Evolutionary conservation across 441 rosid genomes (phyloP), one percentile per base, ranked within the genome.

Genomic region (Populus hybrid): DNA sequence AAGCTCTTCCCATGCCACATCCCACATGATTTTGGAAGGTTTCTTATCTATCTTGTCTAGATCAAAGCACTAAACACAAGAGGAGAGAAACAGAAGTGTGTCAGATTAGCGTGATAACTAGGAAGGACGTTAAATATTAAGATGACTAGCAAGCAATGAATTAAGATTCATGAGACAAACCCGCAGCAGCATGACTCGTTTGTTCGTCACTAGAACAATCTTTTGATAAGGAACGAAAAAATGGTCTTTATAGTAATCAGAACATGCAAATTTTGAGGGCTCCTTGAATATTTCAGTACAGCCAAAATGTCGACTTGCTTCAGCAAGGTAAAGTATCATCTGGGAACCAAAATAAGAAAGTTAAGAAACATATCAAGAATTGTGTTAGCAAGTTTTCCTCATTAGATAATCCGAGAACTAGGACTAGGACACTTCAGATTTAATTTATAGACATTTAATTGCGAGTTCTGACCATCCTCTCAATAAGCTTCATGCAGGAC

Each of bases 11-110:
- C 99, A 97, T 24, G 97, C 91, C 81, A 97, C 97, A 84, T 94
- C 97, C 99, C 99, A 97, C 87, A 89, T 86, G 80, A 97, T 93
- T 89, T 94, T 97, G 86, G 92, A 90, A 83, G 99, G 94, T 76
- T 90, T 97, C 82, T 87, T 93, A 78, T 93, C 97, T 93, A 94
- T 89, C 85, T 90, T 90, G 83, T 90, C 95, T 32, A 80, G 87
- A 88, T 86, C 86, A 57, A 82, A 79, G 88, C 95, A 93, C 99
- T 97, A 79, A 59, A 86, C 38, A 77, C 72, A 81, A 79, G 75
- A n/a, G 79, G 78, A 69, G 74, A 50, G 2, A 69, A 42, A 80
- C 73, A 70, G 82, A 72, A 67, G 21, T 63, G 59, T 7, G 67
- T 73, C 35, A 65, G 73, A 42, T 35, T 10, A 69, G 23, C 30